phyloP scores from a whole-genome alignment of 2,329 filamentous ascomycete genomes.

The Zymoseptoria pseudotritici region DNA sequence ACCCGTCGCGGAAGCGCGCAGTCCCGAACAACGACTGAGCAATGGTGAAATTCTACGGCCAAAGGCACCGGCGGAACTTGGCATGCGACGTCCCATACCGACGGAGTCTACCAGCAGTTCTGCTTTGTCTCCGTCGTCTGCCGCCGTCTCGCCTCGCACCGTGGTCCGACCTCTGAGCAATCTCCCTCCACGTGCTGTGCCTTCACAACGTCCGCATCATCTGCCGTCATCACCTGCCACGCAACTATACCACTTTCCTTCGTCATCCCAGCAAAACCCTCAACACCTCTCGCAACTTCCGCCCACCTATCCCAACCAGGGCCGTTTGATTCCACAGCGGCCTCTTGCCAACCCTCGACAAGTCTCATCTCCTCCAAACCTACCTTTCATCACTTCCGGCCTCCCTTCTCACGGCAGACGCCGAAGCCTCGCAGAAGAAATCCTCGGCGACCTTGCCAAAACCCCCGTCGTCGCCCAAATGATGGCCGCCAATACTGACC shows the following conservation, averaged over 20 bases:
- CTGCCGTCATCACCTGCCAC: background rate
- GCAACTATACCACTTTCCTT: background rate
- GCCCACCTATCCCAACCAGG: background rate
- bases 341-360: background rate
- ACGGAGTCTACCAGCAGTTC: background rate
- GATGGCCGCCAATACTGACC: background rate
- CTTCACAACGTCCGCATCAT: background rate
- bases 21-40: background rate
- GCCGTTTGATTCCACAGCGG: background rate
- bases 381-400: background rate
- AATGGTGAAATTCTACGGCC: background rate
- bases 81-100: background rate
- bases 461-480: conserved; percentile 4
- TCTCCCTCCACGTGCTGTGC: background rate
- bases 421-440: conserved; percentile 2
- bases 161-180: background rate
- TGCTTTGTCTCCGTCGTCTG: background rate
- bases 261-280: background rate
- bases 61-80: background rate
- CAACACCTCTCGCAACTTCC: background rate
- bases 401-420: background rate
- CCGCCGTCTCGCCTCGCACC: background rate
- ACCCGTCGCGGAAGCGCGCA: background rate
- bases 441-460: conserved; percentile 3
- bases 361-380: background rate